A percentile compares a stretch with the other conserved stretches of the same genome.
phyloP scores from a whole-genome alignment of 495 filamentous ascomycete species.

The Barbatosphaeria neglecta region DNA sequence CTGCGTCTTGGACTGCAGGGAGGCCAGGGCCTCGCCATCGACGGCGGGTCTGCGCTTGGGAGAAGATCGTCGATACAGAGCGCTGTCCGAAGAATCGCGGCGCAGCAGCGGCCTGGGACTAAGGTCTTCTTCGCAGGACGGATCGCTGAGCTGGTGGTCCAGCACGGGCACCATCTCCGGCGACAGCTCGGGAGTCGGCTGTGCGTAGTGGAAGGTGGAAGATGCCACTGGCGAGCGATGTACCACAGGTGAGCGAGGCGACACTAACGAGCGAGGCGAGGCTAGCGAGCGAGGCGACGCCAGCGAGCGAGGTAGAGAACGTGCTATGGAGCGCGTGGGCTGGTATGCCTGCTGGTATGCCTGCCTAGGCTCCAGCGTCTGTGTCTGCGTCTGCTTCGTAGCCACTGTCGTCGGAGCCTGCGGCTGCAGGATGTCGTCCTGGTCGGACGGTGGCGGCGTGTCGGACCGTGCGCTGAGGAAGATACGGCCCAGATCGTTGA shows the following conservation, averaged over 20 bases:
- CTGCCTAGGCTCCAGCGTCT: too few relatives aligned
- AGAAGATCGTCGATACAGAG: background rate
- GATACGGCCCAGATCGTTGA: background rate
- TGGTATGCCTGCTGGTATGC: too few relatives aligned
- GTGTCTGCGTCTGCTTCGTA: too few relatives aligned
- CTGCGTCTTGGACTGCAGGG: conserved; percentile 4
- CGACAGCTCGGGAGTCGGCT: conserved; percentile 8
- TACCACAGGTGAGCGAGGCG: too few relatives aligned
- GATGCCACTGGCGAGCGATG: too few relatives aligned
- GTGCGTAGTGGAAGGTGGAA: background rate
- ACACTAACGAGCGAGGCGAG: too few relatives aligned
- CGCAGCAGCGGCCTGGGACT: background rate
- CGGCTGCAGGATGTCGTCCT: conserved; percentile 4
- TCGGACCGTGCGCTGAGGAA: background rate
- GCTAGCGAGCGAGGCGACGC: too few relatives aligned
- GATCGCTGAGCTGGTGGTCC: background rate
- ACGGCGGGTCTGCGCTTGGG: conserved; percentile 1
- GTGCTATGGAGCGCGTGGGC: too few relatives aligned
- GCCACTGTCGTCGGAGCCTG: too few relatives aligned
- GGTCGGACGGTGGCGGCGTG: conserved; percentile 9
- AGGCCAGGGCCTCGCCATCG: background rate
- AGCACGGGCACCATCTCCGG: conserved; percentile 12
- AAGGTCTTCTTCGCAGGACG: background rate
- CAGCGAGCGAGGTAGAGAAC: too few relatives aligned
- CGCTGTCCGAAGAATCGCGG: background rate